Evolutionary conservation across 805 yeast species (phyloP).

Genomic region (Sungouiella thailandica): DNA sequence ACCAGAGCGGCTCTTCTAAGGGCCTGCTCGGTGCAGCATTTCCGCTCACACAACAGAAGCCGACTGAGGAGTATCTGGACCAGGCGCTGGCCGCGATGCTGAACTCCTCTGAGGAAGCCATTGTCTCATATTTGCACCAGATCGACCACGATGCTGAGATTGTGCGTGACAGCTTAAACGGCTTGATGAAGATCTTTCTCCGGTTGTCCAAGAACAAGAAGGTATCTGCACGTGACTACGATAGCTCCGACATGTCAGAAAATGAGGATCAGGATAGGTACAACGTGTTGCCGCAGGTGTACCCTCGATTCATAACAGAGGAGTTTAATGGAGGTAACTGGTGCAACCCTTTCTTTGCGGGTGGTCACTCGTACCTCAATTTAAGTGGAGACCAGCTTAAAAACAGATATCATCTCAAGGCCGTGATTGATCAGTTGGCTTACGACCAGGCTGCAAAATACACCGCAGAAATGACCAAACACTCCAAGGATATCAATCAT

Average conservation of each 20-base stretch:
- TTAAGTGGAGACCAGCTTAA: slow-evolving; percentile 41
- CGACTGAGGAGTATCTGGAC: too few species aligned
- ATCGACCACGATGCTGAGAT: slow-evolving; percentile 36
- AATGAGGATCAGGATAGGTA: slow-evolving; percentile 30
- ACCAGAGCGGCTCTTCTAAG: slow-evolving; percentile 6
- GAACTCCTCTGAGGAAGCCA: slow-evolving; percentile 3
- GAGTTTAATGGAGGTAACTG: slow-evolving; percentile 77
- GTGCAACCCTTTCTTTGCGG: slow-evolving; percentile 60
- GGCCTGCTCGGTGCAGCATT: neutral
- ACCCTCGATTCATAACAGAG: slow-evolving; percentile 63
- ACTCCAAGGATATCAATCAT: slow-evolving; percentile 39
- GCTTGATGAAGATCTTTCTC: slow-evolving; percentile 25
- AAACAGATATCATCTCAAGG: slow-evolving; percentile 37
- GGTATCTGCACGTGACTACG: slow-evolving; percentile 31
- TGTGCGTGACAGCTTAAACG: slow-evolving; percentile 28
- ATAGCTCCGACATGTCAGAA: slow-evolving; percentile 34
- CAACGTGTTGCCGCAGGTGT: slow-evolving; percentile 53
- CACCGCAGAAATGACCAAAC: slow-evolving; percentile 32
- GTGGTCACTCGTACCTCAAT: slow-evolving; percentile 32
- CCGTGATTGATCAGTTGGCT: slow-evolving; percentile 48
- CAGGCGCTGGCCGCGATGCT: too few species aligned
- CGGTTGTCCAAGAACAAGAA: slow-evolving; percentile 30
- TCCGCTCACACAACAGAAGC: too few species aligned
- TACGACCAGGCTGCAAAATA: slow-evolving; percentile 31
- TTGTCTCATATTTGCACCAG: slow-evolving; percentile 29